Evolutionary conservation across 2,329 filamentous ascomycete species (phyloP).

Genomic region (Fusarium euwallaceae): DNA sequence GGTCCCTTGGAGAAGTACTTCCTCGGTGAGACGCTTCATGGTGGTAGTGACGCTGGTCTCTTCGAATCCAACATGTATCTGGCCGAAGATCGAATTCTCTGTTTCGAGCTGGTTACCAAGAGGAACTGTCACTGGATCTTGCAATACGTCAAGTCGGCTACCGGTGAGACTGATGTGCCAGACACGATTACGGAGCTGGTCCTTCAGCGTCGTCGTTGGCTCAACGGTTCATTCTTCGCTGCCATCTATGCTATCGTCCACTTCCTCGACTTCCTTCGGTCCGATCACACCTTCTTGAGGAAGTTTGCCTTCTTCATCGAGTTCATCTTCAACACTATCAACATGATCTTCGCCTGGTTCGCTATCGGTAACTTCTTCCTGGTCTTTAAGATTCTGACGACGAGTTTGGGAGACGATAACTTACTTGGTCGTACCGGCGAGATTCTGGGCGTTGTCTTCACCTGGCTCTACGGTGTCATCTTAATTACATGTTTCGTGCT

Average conservation of each 20-base stretch:
- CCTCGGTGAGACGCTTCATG: slow-evolving; percentile 94
- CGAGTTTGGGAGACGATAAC: slow-evolving; percentile 77
- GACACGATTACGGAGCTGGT: slow-evolving; percentile 95
- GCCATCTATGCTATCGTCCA: slow-evolving; percentile 95
- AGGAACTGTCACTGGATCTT: slow-evolving; percentile 97
- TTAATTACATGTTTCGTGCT: slow-evolving; percentile 96
- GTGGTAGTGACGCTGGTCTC: slow-evolving; percentile 89
- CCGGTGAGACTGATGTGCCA: slow-evolving; percentile 96
- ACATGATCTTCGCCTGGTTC: slow-evolving; percentile 99
- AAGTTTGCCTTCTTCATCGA: slow-evolving; percentile 94
- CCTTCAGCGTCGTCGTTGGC: slow-evolving; percentile 93
- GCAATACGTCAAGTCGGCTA: slow-evolving; percentile 98
- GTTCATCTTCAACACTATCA: slow-evolving; percentile 93
- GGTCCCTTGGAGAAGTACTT: slow-evolving; percentile 98
- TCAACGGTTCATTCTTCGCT: slow-evolving; percentile 98
- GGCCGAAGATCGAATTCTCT: slow-evolving; percentile 97
- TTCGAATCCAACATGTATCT: slow-evolving; percentile 99
- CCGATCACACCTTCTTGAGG: slow-evolving; percentile 86
- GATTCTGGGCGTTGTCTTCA: slow-evolving; percentile 89
- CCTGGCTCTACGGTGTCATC: slow-evolving; percentile 94
- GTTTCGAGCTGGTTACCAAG: slow-evolving; percentile 98
- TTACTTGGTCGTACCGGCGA: slow-evolving; percentile 83
- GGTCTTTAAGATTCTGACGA: slow-evolving; percentile 96
- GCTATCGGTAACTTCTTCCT: slow-evolving; percentile 99
- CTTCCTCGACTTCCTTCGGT: slow-evolving; percentile 96